Conservation (phyloP, 2,329 filamentous ascomycete species). For the Parasarocladium wereldwijsianum region DNA sequence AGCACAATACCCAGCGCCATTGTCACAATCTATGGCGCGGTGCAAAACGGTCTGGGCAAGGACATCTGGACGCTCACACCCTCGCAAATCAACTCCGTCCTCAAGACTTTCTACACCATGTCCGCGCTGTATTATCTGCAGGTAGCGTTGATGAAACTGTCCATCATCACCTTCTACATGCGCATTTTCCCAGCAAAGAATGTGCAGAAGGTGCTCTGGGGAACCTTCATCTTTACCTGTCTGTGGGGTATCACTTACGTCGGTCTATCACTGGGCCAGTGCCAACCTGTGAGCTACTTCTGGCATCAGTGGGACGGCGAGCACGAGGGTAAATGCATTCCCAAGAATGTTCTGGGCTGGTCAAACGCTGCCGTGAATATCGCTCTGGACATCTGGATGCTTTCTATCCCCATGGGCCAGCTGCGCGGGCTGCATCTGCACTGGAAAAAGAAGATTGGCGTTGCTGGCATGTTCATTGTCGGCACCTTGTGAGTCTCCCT, state of each 20-base stretch:
- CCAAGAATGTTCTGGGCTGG: conserved; percentile 30
- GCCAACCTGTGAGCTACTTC: conserved; percentile 28
- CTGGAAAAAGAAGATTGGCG: conserved; percentile 26
- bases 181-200: conserved; percentile 27
- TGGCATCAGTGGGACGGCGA: conserved; percentile 36
- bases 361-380: conserved; percentile 32
- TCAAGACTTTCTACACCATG: conserved; percentile 23
- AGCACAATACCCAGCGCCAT: conserved; percentile 14
- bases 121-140: conserved; percentile 25
- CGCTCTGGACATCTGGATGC: conserved; percentile 29
- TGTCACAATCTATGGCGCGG: conserved; percentile 14
- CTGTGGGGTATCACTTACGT: conserved; percentile 22
- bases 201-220: conserved; percentile 22
- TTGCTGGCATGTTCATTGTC: conserved; percentile 4
- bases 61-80: conserved; percentile 4
- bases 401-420: conserved; percentile 28
- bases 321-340: conserved; percentile 27
- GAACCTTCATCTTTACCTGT: conserved; percentile 19
- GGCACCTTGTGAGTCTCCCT: conserved; percentile 3
- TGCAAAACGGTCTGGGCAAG: conserved; percentile 15
- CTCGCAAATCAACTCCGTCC: background rate
- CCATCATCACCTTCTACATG: conserved; percentile 35
- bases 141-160: conserved; percentile 27
- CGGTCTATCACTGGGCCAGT: conserved; percentile 28
- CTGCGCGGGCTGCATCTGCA: conserved; percentile 22